Evolutionary conservation across 257 asterid species (phyloP).

Genomic region (Forsythia viridissima): DNA sequence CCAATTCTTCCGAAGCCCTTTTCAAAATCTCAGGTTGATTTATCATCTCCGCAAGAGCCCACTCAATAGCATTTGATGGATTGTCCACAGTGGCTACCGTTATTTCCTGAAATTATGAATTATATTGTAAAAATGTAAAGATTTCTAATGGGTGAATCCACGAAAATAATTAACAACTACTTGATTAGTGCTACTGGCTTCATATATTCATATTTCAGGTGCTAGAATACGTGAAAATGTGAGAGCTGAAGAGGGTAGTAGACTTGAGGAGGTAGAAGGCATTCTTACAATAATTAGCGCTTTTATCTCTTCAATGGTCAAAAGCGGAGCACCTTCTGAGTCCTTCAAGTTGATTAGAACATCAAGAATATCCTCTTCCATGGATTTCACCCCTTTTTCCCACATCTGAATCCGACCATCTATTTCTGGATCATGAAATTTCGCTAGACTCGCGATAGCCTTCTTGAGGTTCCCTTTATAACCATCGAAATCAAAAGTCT

Average conservation of each 20-base stretch:
- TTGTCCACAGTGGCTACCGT: slow-evolving; percentile 28
- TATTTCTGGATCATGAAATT: slow-evolving; percentile 26
- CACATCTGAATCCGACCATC: slow-evolving; percentile 33
- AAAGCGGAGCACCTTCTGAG: slow-evolving; percentile 12
- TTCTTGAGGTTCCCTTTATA: slow-evolving; percentile 13
- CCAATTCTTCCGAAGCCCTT: slow-evolving; percentile 22
- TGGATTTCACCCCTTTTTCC: slow-evolving; percentile 26
- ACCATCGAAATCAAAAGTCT: slow-evolving; percentile 38
- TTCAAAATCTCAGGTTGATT: slow-evolving; percentile 27
- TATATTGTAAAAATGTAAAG: no score
- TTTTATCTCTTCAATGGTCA: slow-evolving; percentile 33
- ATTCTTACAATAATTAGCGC: slow-evolving; percentile 24
- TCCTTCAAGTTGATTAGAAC: slow-evolving; percentile 31
- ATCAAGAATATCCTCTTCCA: slow-evolving; percentile 37
- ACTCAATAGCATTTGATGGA: slow-evolving; percentile 32
- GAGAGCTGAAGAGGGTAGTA: no score
- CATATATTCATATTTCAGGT: no score
- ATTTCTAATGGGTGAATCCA: no score
- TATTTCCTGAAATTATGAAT: slow-evolving; percentile 23
- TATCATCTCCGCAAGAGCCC: slow-evolving; percentile 36
- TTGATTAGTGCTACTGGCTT: no score
- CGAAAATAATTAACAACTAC: no score
- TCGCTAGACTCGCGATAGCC: slow-evolving; percentile 16
- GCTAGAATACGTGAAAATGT: no score
- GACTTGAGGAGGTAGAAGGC: no score